These are phyloP conservation scores for Hemisphaericaspora nanyangensis DNA, from an alignment of 805 yeast species.

Conservation along the genomic window DNA sequence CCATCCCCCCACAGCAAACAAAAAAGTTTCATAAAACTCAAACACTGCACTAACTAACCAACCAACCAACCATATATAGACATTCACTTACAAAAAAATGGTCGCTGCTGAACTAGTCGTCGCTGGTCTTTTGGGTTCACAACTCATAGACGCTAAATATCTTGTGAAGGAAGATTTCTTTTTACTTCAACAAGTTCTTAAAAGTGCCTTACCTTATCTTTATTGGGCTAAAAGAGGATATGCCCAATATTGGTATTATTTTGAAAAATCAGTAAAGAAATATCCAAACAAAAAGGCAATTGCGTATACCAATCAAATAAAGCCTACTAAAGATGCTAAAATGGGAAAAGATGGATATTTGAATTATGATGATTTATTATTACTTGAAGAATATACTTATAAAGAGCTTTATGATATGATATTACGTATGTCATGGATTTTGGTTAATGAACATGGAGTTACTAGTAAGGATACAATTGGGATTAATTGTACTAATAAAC, in stretches of 20 bases:
- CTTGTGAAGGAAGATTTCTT: slow-evolving; percentile 51
- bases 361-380: slow-evolving; percentile 53
- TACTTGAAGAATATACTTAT: slow-evolving; percentile 63
- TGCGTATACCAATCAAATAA: slow-evolving; percentile 52
- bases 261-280: slow-evolving; percentile 52
- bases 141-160: slow-evolving; percentile 45
- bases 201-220: slow-evolving; percentile 39
- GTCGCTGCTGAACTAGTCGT: slow-evolving; percentile 36
- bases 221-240: slow-evolving; percentile 31
- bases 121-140: slow-evolving; percentile 42
- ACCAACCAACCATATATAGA: too few relatives aligned
- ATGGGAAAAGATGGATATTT: slow-evolving; percentile 32
- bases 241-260: slow-evolving; percentile 66
- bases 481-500: slow-evolving; percentile 76
- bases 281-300: slow-evolving; percentile 56
- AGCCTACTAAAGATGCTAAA: slow-evolving; percentile 22
- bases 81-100: slow-evolving; percentile 22
- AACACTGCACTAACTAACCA: too few relatives aligned
- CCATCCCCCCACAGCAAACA: too few relatives aligned
- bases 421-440: slow-evolving; percentile 60
- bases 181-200: slow-evolving; percentile 42
- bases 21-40: too few relatives aligned
- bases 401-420: slow-evolving; percentile 63
- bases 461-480: slow-evolving; percentile 67
- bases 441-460: slow-evolving; percentile 61